Evolutionary conservation across 805 yeast species (phyloP).

Genomic region (Monosporozyma solicola): DNA sequence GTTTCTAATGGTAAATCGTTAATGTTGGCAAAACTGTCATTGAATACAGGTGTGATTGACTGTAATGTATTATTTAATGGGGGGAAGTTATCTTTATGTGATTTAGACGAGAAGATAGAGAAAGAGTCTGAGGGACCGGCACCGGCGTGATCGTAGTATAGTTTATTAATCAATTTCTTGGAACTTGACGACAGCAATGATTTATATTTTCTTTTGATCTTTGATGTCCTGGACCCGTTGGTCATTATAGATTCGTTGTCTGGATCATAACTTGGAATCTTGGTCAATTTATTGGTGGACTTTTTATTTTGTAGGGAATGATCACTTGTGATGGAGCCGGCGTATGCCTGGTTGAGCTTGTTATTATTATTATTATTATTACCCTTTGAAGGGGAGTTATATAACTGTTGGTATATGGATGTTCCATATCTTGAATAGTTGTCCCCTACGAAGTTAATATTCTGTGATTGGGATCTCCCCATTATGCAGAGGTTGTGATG

Average conservation of each 20-base stretch:
- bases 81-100: conserved; percentile 6
- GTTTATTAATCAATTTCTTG: conserved; percentile 24
- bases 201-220: conserved; percentile 18
- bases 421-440: conserved; percentile 34
- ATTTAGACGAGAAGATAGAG: conserved; percentile 24
- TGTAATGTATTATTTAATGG: neutral
- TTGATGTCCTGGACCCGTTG: conserved; percentile 11
- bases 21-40: conserved; percentile 15
- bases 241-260: conserved; percentile 8
- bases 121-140: conserved; percentile 22
- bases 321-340: conserved; percentile 5
- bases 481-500: neutral
- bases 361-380: conserved; percentile 3
- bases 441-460: conserved; percentile 29
- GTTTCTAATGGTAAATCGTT: conserved; percentile 30
- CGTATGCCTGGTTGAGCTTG: neutral
- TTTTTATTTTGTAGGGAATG: conserved; percentile 11
- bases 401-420: conserved; percentile 25
- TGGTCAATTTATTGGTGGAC: conserved; percentile 7
- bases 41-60: conserved; percentile 3
- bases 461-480: conserved; percentile 1
- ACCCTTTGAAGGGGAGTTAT: conserved; percentile 6
- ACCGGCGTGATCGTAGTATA: conserved; percentile 24
- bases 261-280: conserved; percentile 1
- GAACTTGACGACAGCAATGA: conserved; percentile 19